These are phyloP conservation scores for Claviceps pusilla DNA, from an alignment of 2,329 filamentous ascomycete species.

Conservation along the genomic window DNA sequence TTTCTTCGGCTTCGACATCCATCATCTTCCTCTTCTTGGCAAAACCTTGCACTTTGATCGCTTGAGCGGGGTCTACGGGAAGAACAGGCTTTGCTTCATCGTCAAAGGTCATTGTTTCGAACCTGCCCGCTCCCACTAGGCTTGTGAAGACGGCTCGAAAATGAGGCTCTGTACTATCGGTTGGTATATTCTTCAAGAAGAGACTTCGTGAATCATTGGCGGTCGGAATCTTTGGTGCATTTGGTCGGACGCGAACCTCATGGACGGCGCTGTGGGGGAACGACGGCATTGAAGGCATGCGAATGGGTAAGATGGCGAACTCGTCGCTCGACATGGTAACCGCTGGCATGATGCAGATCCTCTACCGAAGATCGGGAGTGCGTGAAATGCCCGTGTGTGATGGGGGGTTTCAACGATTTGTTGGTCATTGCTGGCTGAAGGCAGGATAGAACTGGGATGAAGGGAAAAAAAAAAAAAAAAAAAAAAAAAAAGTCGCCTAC, in stretches of 20 bases:
- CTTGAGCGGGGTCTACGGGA: slow-evolving; percentile 35
- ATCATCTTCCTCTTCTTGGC: slow-evolving; percentile 26
- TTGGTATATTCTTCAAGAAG: slow-evolving; percentile 80
- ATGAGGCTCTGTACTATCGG: slow-evolving; percentile 65
- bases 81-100: slow-evolving; percentile 32
- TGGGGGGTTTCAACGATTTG: not conserved
- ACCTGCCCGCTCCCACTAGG: slow-evolving; percentile 60
- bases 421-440: not conserved
- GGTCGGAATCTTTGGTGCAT: slow-evolving; percentile 64
- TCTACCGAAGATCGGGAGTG: not conserved
- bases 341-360: slow-evolving; percentile 13
- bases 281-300: slow-evolving; percentile 47
- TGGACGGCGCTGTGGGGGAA: slow-evolving; percentile 52
- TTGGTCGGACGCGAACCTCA: slow-evolving; percentile 73
- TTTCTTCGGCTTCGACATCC: slow-evolving; percentile 40
- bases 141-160: slow-evolving; percentile 60
- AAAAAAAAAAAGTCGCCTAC: not conserved
- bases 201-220: slow-evolving; percentile 62
- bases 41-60: slow-evolving; percentile 20
- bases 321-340: slow-evolving; percentile 26
- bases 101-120: slow-evolving; percentile 67
- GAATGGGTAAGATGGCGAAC: slow-evolving; percentile 55
- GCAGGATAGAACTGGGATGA: too few relatives aligned
- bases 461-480: not conserved
- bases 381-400: not conserved